Conservation (phyloP, 1,284 basidiomycete species). For the Serendipita sp. region DNA sequence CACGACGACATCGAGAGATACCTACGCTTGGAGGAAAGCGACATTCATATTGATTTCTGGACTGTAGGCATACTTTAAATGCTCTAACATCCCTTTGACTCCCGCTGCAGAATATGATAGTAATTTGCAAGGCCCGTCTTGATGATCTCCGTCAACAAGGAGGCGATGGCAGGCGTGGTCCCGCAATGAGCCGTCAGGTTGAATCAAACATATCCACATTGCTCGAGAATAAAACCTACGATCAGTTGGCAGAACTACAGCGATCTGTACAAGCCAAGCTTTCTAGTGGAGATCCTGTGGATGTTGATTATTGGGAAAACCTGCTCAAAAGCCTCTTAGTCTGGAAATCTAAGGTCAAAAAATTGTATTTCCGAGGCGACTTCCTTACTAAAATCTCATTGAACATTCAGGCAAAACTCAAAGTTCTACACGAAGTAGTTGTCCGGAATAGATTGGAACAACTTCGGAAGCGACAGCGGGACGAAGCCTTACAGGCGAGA, state of each 20-base stretch:
- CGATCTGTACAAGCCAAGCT: conserved; percentile 79
- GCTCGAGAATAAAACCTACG: conserved; percentile 66
- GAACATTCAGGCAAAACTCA: conserved; percentile 62
- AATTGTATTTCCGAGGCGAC: background rate
- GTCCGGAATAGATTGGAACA: conserved; percentile 92
- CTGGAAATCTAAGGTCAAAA: conserved; percentile 85
- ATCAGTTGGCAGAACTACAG: conserved; percentile 74
- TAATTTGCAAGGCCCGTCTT: conserved; percentile 87
- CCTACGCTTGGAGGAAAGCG: conserved; percentile 70
- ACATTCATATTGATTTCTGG: conserved; percentile 92
- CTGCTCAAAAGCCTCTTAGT: conserved; percentile 87
- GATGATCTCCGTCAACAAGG: conserved; percentile 53
- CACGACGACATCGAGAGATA: conserved; percentile 92
- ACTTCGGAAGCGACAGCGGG: conserved; percentile 84
- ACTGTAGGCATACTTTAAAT: conserved; percentile 41
- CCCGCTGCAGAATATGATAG: conserved; percentile 72
- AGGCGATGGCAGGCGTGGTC: conserved; percentile 34
- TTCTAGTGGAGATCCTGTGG: conserved; percentile 81
- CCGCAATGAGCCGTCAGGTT: conserved; percentile 59
- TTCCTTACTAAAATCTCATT: conserved; percentile 10
- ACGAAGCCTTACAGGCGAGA: conserved; percentile 85
- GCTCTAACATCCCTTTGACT: conserved; percentile 11
- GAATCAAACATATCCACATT: conserved; percentile 64
- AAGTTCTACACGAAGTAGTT: conserved; percentile 86
- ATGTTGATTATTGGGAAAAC: conserved; percentile 96